Evolutionary conservation across 2,329 filamentous ascomycete species (phyloP), one percentile per base, ranked within the genome.

Genomic region (Colletotrichum filicis): DNA sequence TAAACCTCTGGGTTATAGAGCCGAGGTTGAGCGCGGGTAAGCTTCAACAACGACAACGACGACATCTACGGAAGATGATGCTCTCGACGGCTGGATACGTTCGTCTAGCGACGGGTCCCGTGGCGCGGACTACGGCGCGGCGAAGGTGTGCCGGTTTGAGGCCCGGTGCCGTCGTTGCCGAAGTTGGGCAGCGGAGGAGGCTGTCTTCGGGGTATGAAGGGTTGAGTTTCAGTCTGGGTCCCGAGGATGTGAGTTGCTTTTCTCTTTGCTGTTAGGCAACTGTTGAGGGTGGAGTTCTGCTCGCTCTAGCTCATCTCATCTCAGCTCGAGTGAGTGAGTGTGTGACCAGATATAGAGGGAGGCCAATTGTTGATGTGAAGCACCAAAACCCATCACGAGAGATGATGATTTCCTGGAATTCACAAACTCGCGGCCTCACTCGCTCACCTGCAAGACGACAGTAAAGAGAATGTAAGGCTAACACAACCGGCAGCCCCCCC

Each of bases 401-500:
- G 9, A 11, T 28, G 4, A 22, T 9, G 12, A 42, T 14, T 42
- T 42, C 37, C 37, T 16, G 37, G 5, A 14, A 14, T 16, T 42
- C 37, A 16, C 12, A 22, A 26, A 22, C 62, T 8, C 30, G 9
- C 22, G 14, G 8, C 22, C 16, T 60, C 55, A 3, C n/a, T 61
- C 9, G 4, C 22, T 14, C 12, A 37, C 35, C 9, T 19, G 14
- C 37, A 16, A 12, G 7, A 35, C 5, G 32, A 37, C 12, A 24
- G 16, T 12, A 9, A 19, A n/a, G 3, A 3, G 22, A 14, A 37
- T 2, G 52, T 12, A 64, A 37, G 62, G 2, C 19, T 69, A 16
- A 68, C 59, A n/a, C 22, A n/a, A 1, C 12, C 5, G 1, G 30
- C 16, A 94, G 91, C 92, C 93, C 4, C 86, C 91, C 0, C 84